Evolutionary conservation across 2,329 filamentous ascomycete species (phyloP).

Genomic region (Colletotrichum theobromicola): DNA sequence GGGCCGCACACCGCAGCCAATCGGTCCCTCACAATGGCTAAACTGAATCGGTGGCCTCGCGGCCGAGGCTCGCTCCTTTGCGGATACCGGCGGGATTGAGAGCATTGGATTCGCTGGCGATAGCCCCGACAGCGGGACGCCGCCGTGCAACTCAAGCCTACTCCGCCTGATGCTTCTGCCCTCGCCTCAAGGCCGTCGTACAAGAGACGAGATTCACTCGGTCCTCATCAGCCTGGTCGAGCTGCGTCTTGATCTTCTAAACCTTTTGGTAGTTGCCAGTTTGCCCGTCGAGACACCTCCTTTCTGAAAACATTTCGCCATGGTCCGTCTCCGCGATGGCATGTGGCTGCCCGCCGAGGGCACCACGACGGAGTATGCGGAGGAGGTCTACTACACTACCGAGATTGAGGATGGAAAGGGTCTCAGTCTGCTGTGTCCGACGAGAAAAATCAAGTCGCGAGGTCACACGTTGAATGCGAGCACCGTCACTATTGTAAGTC

Average conservation of each 20-base stretch:
- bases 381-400: constrained; percentile 62
- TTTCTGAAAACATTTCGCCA: constrained; percentile 13
- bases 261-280: neutral
- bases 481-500: constrained; percentile 48
- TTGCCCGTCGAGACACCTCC: neutral
- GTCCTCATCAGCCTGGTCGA: neutral
- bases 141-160: constrained; percentile 1
- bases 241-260: neutral
- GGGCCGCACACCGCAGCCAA: constrained; percentile 11
- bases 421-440: constrained; percentile 61
- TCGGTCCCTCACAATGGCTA: constrained; percentile 9
- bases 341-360: constrained; percentile 70
- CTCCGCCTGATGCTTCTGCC: neutral
- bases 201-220: constrained; percentile 21
- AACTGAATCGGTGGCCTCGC: constrained; percentile 16
- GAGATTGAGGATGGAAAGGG: constrained; percentile 49
- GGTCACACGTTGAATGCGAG: constrained; percentile 61
- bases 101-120: constrained; percentile 6
- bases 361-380: constrained; percentile 67
- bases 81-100: constrained; percentile 18
- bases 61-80: constrained; percentile 11
- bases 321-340: constrained; percentile 40
- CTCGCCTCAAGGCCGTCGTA: neutral
- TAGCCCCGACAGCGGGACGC: constrained; percentile 8
- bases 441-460: constrained; percentile 55